Base-by-base conservation (phyloP, 2,329 filamentous ascomycete genomes). In the Thyridium curvatum region DNA sequence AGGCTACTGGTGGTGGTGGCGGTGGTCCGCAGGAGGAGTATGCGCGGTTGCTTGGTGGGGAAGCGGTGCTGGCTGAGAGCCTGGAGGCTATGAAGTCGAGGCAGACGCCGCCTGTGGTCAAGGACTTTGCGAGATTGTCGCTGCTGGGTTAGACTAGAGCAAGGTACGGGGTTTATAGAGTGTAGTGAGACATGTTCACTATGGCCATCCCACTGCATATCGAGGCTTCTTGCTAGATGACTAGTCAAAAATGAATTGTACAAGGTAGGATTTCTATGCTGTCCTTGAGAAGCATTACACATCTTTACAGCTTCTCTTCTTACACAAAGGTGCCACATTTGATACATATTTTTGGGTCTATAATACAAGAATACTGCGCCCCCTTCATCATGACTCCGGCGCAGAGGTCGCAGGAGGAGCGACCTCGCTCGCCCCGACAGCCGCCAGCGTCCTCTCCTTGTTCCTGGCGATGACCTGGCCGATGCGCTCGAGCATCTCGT, bases 401-500 rank as follows among this genome's bases (percentile, higher is more conserved):
- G n/a, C 32, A 7, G n/a, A 12, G 16, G 32, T 12, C 10, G 32
- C 4, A 15, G 32, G 6, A 15, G 32, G 4, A 6, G 32, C 8
- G n/a, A 12, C 16, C n/a, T 34, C 32, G 32, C n/a, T 18, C 12
- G 63, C 42, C n/a, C 60, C 62, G 3, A 59, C 59, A 7, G 59
- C 53, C 36, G 64, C 59, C 47, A 69, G 50, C 6, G 59, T 58
- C 41, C 52, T 54, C 41, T 63, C 58, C 54, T 69, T 67, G 54
- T 74, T 79, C 59, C 61, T 63, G 29, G 72, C 74, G 60, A 82
- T 80, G 49, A 80, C 59, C 60, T 74, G 64, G 47, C 78, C 78
- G 52, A 82, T 74, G 65, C 71, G 76, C 56, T 72, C 72, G 55
- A 82, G 59, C 72, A 82, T 78, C 49, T 74, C 71, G 33, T 72